Conservation (phyloP, 768 basidiomycete genomes). For the Boletus rex-veris region DNA sequence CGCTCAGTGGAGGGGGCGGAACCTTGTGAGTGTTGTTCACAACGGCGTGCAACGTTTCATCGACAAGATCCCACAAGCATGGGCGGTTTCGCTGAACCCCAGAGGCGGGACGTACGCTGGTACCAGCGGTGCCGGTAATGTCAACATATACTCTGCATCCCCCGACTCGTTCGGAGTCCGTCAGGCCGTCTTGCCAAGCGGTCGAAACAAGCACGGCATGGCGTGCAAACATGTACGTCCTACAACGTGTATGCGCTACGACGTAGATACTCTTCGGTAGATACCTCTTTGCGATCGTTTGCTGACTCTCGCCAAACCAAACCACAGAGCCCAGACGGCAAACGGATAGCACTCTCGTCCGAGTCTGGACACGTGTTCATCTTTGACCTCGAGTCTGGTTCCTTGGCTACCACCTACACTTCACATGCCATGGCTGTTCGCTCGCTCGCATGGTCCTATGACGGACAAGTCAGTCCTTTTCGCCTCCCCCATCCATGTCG, state of each 20-base stretch:
- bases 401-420: slow-evolving; percentile 67
- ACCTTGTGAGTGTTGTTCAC: slow-evolving; percentile 52
- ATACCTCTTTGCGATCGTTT: not conserved
- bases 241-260: not conserved
- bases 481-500: not conserved
- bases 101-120: slow-evolving; percentile 69
- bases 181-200: slow-evolving; percentile 57
- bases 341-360: slow-evolving; percentile 72
- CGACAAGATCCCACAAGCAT: slow-evolving; percentile 46
- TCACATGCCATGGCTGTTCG: slow-evolving; percentile 91
- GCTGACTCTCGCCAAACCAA: slow-evolving; percentile 1
- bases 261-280: slow-evolving; percentile 1
- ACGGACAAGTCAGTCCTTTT: slow-evolving; percentile 64
- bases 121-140: slow-evolving; percentile 66
- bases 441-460: slow-evolving; percentile 83
- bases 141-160: slow-evolving; percentile 69
- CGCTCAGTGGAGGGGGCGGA: slow-evolving; percentile 55
- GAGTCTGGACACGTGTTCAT: slow-evolving; percentile 88
- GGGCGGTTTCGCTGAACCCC: slow-evolving; percentile 82
- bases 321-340: slow-evolving; percentile 82
- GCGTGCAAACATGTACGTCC: slow-evolving; percentile 61
- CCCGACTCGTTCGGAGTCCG: slow-evolving; percentile 63
- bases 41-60: not conserved
- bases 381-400: slow-evolving; percentile 70
- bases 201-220: slow-evolving; percentile 77